Evolutionary conservation across 805 yeast species (phyloP), one percentile per base, ranked within the genome.

Genomic region (Spathaspora arborariae): DNA sequence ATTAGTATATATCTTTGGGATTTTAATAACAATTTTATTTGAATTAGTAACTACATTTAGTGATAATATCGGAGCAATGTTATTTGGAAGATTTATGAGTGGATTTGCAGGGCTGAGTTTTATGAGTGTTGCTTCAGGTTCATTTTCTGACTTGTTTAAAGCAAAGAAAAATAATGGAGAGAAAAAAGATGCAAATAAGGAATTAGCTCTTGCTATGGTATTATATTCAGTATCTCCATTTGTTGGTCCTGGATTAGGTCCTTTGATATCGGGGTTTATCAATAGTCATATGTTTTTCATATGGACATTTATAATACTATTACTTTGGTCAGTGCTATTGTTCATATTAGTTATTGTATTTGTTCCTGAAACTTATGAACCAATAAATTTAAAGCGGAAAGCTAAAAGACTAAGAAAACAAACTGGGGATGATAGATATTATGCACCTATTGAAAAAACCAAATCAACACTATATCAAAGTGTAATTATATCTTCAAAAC

Each of bases 381-480:
- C 68, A 4, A 55, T 57, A 1, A 48, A 61, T 16, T 51, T 64
- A 36, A 47, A 45, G 34, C 45, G 45, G 11, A 63, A 64, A 49
- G 68, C 67, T 11, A 24, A 44, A 39, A 50, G 67, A 36, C 49
- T 64, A 35, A 48, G 67, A 38, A 56, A 59, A 35, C 52, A 49
- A 19, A 72, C 78, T 5, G 74, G 72, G 1, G 69, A 74, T 50
- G 44, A 55, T 7, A 51, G 58, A 5, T 60, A 59, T 27, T 70
- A 62, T 49, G 78, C 80, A 5, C 75, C 78, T 0, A 45, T 69
- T 15, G 81, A 76, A 44, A 57, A 49, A 41, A 20, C 33, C 16
- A 24, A 43, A 34, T 50, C 42, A 42, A 46, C 62, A 2, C 45
- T 62, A 16, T 50, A 47, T 43, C 47, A 53, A 19, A 53, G 58